Base-by-base conservation (phyloP, 2,329 filamentous ascomycete genomes). In the Orbilia blumenaviensis region DNA sequence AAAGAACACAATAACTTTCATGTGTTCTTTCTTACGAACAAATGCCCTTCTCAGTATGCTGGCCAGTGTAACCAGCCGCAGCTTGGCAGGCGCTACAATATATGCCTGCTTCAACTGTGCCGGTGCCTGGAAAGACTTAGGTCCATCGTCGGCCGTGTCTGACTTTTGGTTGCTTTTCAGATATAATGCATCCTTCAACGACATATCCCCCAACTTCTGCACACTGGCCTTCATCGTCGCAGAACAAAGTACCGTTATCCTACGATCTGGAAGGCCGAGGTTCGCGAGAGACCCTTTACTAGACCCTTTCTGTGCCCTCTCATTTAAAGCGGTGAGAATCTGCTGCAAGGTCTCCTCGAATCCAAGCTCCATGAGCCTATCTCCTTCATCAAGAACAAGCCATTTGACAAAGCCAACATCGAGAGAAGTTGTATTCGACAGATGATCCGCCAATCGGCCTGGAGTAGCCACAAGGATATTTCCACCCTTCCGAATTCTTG, bases 211-310 rank as follows among this genome's bases (percentile, higher is more conserved):
- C 4, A 99, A 85, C 79, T 91, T 91, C 82, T 98, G 94, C 0
- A 98, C 95, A 80, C 94, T 95, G 89, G 96, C 94, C 84, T 97
- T 97, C 90, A 99, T 92, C 0, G 95, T 99, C 2, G 95, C 95
- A 2, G 95, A 99, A 83, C 95, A 99, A 1, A 99, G 87, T 2
- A 99, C 87, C 0, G 95, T 98, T 1, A 92, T 90, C 67, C 94
- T 88, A 78, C 93, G 88, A 63, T 89, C 89, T 0, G 93, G 90
- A 6, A 75, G 63, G 9, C 62, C 56, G 8, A 50, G 44, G 8
- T 41, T 25, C 25, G 46, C 32, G 1, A 61, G 18, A 4, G 62
- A 50, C 25, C 10, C 12, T 7, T 75, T 56, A 23, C 21, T 38
- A 1, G 46, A 41, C 29, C 36, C 5, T 16, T 12, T 36, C 21